Base-by-base conservation (phyloP, 768 basidiomycete genomes). In the Phallus indusiatus region DNA sequence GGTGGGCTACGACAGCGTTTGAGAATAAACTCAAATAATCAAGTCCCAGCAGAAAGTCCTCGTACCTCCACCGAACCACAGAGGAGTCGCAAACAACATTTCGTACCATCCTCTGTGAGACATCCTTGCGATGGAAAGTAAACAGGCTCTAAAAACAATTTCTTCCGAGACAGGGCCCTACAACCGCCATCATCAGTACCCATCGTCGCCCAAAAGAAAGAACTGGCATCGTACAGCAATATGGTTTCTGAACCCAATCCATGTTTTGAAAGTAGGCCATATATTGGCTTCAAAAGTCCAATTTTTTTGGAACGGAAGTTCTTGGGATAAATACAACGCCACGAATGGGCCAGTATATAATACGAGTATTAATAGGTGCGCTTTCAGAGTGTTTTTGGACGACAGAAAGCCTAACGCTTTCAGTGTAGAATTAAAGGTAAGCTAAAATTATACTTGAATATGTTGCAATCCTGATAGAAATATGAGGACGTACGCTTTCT, bases 131-230 rank as follows among this genome's bases (percentile, higher is more conserved):
- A 84, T 77, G 1, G 85, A 75, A 18, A 96, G 75, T 28, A 95
- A 79, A 68, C 91, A 94, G 0, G 89, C 84, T 24, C 96, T 77
- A 68, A 96, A 98, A 8, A 91, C 89, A 22, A 96, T 60, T 70
- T 98, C 95, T 73, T 99, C 95, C 0, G 94, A 94, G 35, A 94
- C 70, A 0, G 95, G 95, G 3, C 80, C 94, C 92, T 94, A 60
- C 10, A 18, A 34, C 24, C 8, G 17, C 5, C 48, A n/a, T 21
- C 17, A 28, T 28, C 48, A 33, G 57, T 35, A 54, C 55, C 48
- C 53, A 37, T 28, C 2, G 49, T 28, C 2, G 49, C 47, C 55
- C 33, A 21, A 28, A 51, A 20, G 16, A 24, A 18, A 22, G 10
- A 58, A 14, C 4, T 5, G n/a, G 18, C 28, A 8, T 71, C 78